Evolutionary conservation across 2,329 filamentous ascomycete genomes (phyloP).

Genomic region (Diaporthe vexans): DNA sequence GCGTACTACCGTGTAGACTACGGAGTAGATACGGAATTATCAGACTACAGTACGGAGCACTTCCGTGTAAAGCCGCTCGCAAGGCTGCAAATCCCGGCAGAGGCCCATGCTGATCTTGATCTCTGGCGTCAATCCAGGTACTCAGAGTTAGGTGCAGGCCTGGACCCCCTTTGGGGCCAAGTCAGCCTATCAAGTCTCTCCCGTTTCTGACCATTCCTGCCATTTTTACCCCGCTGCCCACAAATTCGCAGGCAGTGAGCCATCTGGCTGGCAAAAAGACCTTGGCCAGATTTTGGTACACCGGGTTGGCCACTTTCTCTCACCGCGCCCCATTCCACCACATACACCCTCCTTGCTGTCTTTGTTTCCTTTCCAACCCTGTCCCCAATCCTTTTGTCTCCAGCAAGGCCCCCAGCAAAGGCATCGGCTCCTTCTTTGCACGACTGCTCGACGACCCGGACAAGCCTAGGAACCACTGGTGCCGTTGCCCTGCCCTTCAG

Average conservation of each 20-base stretch:
- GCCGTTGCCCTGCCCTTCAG: background rate
- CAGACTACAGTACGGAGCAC: background rate
- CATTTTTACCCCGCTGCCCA: conserved; percentile 40
- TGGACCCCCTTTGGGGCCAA: background rate
- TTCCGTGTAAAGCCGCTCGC: conserved; percentile 12
- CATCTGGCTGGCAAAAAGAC: conserved; percentile 33
- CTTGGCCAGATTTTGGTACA: conserved; percentile 34
- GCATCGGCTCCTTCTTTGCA: background rate
- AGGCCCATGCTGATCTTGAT: conserved; percentile 17
- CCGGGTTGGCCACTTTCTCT: conserved; percentile 26
- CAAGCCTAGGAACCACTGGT: background rate
- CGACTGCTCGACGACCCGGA: background rate
- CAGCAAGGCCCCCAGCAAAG: background rate
- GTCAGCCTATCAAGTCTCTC: conserved; percentile 38
- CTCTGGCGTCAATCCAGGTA: conserved; percentile 14
- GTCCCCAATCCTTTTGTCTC: conserved; percentile 23
- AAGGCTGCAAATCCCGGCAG: conserved; percentile 23
- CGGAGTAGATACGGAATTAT: background rate
- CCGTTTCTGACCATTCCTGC: conserved; percentile 36
- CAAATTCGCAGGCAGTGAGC: conserved; percentile 35
- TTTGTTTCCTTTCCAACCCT: conserved; percentile 27
- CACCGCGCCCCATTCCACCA: conserved; percentile 25
- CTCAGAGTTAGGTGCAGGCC: background rate
- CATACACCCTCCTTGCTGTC: conserved; percentile 24
- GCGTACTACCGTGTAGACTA: background rate